Evolutionary conservation across 768 basidiomycete species (phyloP), one percentile per base, ranked within the genome.

Genomic region (Boletus sp.): DNA sequence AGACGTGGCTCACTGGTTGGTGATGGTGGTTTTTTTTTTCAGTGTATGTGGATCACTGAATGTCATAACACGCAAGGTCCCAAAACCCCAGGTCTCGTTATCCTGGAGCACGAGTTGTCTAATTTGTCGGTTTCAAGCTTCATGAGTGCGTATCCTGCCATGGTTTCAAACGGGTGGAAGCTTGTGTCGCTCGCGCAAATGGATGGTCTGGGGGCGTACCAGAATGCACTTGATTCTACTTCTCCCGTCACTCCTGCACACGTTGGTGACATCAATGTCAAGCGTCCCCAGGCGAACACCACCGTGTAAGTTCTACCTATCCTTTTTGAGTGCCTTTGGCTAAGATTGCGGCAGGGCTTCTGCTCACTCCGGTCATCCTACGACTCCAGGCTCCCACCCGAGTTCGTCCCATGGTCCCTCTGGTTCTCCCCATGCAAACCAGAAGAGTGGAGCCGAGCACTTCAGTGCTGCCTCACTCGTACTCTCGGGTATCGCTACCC

Each of bases 51-150:
- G 6, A 39, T 52, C 17, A 35, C 54, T 53, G 39, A 49, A 39
- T 4, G 23, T 30, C 23, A 11, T 50, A 30, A 51, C 5, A 21
- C 37, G 19, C 54, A 33, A 75, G 88, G 84, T 30, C 73, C 88
- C 45, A 92, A 93, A 68, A 74, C 70, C 10, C 87, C 90, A 3
- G 95, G 95, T 33, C 79, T 95, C 23, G 77, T 92, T 56, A 76
- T 91, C 51, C 79, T 97, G 54, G 88, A 96, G 68, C 95, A 98
- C 70, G 94, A 97, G 71, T 73, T 87, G 23, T 79, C 77, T 32
- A 72, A 80, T 40, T 67, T 74, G 58, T 75, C 85, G 32, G 84
- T 92, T 21, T 60, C 75, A 35, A 82, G 83, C 4, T 95, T 94
- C 71, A 83, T 87, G 0, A 71, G 73, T 39, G 79, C 80, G 8